Conservation (phyloP, 371 early-diverging fungal genomes). For the Capillidium heterosporum region DNA sequence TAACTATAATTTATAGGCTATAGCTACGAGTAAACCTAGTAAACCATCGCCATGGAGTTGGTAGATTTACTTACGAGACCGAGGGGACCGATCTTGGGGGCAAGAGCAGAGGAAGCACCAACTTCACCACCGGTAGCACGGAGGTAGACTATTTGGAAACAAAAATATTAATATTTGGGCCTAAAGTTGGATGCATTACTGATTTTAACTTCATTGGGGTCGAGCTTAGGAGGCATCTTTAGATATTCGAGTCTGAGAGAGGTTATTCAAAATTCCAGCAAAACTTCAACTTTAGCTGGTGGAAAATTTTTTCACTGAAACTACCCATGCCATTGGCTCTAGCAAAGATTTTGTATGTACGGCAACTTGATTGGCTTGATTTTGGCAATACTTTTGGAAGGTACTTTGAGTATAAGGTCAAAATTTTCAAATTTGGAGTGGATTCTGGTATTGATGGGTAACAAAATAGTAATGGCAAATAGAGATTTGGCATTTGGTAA, state of each 20-base stretch:
- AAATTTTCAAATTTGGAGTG: too few species aligned
- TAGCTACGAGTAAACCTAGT: not conserved
- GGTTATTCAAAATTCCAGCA: too few species aligned
- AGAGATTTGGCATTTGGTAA: too few species aligned
- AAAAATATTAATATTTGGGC: not conserved
- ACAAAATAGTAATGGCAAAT: too few species aligned
- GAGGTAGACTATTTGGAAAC: conserved; percentile 67
- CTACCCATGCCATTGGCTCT: too few species aligned
- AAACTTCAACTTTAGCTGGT: too few species aligned
- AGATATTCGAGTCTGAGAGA: not conserved
- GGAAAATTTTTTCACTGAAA: too few species aligned
- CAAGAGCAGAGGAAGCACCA: conserved; percentile 95
- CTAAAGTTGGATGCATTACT: conserved; percentile 17
- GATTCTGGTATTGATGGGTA: too few species aligned
- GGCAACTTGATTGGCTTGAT: too few species aligned
- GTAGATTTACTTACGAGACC: conserved; percentile 41
- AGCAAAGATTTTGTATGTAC: too few species aligned
- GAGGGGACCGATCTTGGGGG: conserved; percentile 99
- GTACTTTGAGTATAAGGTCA: too few species aligned
- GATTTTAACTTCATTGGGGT: conserved; percentile 77
- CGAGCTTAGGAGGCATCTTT: conserved; percentile 62
- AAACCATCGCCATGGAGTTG: conserved; percentile 11
- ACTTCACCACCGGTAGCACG: conserved; percentile 98
- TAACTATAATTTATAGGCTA: not conserved
- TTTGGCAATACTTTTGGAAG: too few species aligned